These are phyloP conservation scores for Aspergillus clavatus DNA, from an alignment of 2,329 filamentous ascomycete genomes.

Conservation along the genomic window DNA sequence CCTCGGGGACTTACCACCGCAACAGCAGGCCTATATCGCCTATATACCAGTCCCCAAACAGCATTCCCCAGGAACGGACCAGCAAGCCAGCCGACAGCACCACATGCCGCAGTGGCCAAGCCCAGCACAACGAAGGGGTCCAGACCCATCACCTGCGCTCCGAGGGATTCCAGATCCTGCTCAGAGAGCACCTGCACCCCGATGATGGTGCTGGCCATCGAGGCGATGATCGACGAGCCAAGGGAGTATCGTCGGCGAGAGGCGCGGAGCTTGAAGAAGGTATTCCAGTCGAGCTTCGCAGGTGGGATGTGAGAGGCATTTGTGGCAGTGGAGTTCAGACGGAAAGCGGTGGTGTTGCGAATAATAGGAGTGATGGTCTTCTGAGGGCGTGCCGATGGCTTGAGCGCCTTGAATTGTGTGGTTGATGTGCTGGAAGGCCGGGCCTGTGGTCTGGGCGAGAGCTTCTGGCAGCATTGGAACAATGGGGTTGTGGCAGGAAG, in stretches of 20 bases:
- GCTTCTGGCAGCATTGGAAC: slow-evolving; percentile 14
- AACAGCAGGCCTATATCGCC: slow-evolving; percentile 67
- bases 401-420: slow-evolving; percentile 14
- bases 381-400: slow-evolving; percentile 8
- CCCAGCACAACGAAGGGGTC: slow-evolving; percentile 86
- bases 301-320: slow-evolving; percentile 27
- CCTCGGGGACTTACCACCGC: slow-evolving; percentile 50
- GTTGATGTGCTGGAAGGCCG: slow-evolving; percentile 21
- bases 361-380: slow-evolving; percentile 6
- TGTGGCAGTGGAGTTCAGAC: slow-evolving; percentile 27
- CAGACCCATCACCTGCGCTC: slow-evolving; percentile 68
- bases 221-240: slow-evolving; percentile 65
- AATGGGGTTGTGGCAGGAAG: slow-evolving; percentile 16
- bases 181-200: slow-evolving; percentile 56
- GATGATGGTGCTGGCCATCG: slow-evolving; percentile 55
- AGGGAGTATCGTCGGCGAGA: slow-evolving; percentile 80
- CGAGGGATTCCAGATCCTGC: slow-evolving; percentile 62
- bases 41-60: slow-evolving; percentile 72
- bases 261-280: slow-evolving; percentile 85
- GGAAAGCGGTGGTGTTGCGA: slow-evolving; percentile 12
- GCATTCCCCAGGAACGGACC: slow-evolving; percentile 78
- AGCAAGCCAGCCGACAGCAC: slow-evolving; percentile 79
- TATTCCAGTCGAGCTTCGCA: slow-evolving; percentile 73
- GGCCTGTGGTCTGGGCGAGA: slow-evolving; percentile 22
- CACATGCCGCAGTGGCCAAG: slow-evolving; percentile 69